Evolutionary conservation across 2,329 filamentous ascomycete species (phyloP).

Genomic region (Parastagonospora avenae): DNA sequence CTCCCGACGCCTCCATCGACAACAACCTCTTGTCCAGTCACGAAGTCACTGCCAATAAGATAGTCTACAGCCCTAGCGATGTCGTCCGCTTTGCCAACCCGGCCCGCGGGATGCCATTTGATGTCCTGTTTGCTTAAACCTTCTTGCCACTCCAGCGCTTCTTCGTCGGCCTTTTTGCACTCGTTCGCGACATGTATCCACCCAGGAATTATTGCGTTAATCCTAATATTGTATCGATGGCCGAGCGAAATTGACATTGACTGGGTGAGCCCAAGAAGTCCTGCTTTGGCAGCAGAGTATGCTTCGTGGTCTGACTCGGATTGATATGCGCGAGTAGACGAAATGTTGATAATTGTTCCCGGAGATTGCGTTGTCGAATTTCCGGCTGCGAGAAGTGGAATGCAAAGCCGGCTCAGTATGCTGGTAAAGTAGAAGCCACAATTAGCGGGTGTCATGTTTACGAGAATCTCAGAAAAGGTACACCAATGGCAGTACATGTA

Average conservation of each 20-base stretch:
- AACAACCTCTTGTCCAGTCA: conserved; percentile 54
- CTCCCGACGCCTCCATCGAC: conserved; percentile 54
- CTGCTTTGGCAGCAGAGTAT: conserved; percentile 58
- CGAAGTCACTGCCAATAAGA: conserved; percentile 47
- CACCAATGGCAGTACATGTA: too few species aligned
- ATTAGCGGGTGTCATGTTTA: too few species aligned
- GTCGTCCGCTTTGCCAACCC: conserved; percentile 58
- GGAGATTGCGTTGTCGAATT: conserved; percentile 23
- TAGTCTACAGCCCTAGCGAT: conserved; percentile 50
- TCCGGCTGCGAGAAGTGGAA: conserved; percentile 32
- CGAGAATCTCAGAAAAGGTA: too few species aligned
- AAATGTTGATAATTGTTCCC: conserved; percentile 53
- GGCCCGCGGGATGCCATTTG: conserved; percentile 56
- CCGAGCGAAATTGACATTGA: conserved; percentile 55
- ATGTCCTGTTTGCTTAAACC: conserved; percentile 53
- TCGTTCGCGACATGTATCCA: conserved; percentile 59
- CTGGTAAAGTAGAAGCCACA: too few species aligned
- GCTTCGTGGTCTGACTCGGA: conserved; percentile 57
- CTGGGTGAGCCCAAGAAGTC: conserved; percentile 57
- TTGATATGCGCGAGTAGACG: conserved; percentile 57
- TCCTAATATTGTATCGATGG: conserved; percentile 50
- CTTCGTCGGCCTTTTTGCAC: conserved; percentile 49
- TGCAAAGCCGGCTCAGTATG: conserved; percentile 37
- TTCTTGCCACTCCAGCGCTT: conserved; percentile 52
- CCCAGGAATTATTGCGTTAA: conserved; percentile 57